Percentiles rank a stretch among this genome's conserved stretches.
phyloP scores from a whole-genome alignment of 2,329 filamentous ascomycete genomes.

The Stagonosporopsis vannaccii region DNA sequence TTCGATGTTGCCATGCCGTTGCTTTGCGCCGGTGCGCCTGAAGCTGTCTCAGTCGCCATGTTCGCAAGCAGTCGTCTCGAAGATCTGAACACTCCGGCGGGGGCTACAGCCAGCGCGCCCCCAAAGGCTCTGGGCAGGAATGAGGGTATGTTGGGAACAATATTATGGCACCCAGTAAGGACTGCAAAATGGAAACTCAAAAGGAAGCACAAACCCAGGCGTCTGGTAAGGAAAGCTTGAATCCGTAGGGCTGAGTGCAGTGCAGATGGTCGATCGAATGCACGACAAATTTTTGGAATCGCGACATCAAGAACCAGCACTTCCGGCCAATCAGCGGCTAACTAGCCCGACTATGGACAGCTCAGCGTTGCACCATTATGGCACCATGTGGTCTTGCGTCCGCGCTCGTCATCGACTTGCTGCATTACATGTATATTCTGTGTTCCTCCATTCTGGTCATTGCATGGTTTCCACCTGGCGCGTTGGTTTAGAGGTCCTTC shows the following conservation, averaged over 20 bases:
- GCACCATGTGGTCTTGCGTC: constrained; percentile 13
- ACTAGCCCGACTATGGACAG: not conserved
- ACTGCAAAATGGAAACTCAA: not conserved
- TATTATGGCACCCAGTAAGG: not conserved
- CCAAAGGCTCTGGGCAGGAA: constrained; percentile 24
- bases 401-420: constrained; percentile 23
- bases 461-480: not conserved
- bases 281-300: constrained; percentile 12
- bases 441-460: not conserved
- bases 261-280: not conserved
- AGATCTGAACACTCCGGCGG: constrained; percentile 13
- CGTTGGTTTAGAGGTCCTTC: too few species aligned
- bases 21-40: constrained; percentile 14
- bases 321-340: constrained; percentile 24
- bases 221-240: not conserved
- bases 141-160: constrained; percentile 31
- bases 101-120: constrained; percentile 31
- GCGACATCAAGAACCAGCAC: constrained; percentile 21
- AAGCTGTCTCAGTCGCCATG: constrained; percentile 28
- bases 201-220: not conserved
- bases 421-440: not conserved
- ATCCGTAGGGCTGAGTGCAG: not conserved
- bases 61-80: constrained; percentile 20
- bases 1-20: constrained; percentile 20
- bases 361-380: constrained; percentile 14